Evolutionary conservation across 2,329 filamentous ascomycete species (phyloP), one percentile per base, ranked within the genome.

Genomic region (Cadophora sp.): DNA sequence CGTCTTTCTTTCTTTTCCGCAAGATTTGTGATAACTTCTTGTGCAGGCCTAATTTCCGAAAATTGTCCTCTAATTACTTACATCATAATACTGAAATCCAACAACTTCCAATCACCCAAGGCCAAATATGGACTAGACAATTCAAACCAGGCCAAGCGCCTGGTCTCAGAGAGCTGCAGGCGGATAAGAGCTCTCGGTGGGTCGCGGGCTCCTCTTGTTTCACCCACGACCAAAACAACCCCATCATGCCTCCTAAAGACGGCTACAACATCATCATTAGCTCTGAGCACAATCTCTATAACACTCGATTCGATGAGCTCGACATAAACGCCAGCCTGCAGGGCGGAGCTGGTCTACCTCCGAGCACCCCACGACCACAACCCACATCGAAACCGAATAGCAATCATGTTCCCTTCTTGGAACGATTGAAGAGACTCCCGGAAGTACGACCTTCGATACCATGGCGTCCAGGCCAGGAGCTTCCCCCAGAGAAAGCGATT

Each of bases 381-480:
- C n/a, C 48, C 16, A 55, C 46, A 24, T 56, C 68, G 37, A 64
- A 62, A 31, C 34, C 64, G 14, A 27, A 62, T 48, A 34, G n/a
- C 61, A 59, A 51, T 40, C 56, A 69, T 51, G 40, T 65, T 22
- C 59, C 70, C 26, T 73, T 71, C 50, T 62, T 74, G n/a, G 71
- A 73, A 34, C 64, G 67, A 5, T 51, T 75, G 22, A 48, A 62
- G 22, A 50, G 48, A 29, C 37, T 74, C 2, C 74, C 75, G 1
- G 67, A 70, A 64, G 51, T 75, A 22, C 70, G 75, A 8, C 14
- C 56, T 34, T 59, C 56, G 56, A 69, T 76, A 27, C 75, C 75
- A 67, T 76, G 75, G 75, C 68, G 74, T 14, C 19, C 55, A 31
- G 73, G 73, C 22, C 73, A 74, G 55, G 71, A 71, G 56, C 58